Conservation (phyloP, 805 yeast species). For the Ogataea henricii region DNA sequence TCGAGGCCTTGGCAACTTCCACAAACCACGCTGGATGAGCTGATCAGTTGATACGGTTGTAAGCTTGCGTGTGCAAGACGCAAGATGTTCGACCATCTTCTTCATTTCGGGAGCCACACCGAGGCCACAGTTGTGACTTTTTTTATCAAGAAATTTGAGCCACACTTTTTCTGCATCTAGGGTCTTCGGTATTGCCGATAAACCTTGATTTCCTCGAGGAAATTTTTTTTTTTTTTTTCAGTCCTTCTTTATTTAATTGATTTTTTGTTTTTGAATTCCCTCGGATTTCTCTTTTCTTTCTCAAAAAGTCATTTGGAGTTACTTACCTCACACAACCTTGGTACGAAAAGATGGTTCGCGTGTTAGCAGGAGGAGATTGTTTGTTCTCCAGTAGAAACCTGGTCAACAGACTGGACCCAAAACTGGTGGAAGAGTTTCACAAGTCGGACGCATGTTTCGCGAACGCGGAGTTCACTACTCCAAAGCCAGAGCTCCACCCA, state of each 20-base stretch:
- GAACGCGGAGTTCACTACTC: conserved; percentile 34
- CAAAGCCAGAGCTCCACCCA: conserved; percentile 29
- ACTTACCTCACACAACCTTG: too few species aligned
- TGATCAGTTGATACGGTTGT: too few species aligned
- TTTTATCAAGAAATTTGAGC: background rate
- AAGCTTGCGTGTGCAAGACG: too few species aligned
- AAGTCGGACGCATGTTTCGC: conserved; percentile 29
- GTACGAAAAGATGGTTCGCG: conserved; percentile 14
- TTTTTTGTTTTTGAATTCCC: background rate
- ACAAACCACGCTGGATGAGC: too few species aligned
- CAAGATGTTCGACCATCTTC: background rate
- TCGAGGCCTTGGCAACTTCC: too few species aligned
- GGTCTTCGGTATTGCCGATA: background rate
- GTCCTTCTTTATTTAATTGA: background rate
- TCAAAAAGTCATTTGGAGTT: background rate
- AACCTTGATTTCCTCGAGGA: background rate
- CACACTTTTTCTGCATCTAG: background rate
- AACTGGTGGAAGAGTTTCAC: conserved; percentile 25
- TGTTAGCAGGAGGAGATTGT: conserved; percentile 34
- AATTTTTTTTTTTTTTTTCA: background rate
- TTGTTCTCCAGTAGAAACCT: conserved; percentile 31
- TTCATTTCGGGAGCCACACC: background rate
- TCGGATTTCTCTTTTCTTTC: background rate
- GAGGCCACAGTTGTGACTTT: background rate
- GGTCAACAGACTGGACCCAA: conserved; percentile 28